Conservation (phyloP, 768 basidiomycete genomes). For the Termitomyces sp. region DNA sequence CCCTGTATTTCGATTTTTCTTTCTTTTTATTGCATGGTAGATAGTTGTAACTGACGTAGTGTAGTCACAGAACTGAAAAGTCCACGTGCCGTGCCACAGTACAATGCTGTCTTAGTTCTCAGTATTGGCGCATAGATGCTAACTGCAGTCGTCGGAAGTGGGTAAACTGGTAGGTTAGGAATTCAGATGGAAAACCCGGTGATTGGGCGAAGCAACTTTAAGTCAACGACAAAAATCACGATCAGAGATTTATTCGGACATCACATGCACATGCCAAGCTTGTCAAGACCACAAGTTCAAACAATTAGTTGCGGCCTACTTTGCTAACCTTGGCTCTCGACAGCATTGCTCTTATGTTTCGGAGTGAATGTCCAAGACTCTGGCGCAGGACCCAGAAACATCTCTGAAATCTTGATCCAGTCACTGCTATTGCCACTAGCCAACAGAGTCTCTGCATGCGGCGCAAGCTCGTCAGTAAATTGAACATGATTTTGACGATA, state of each 20-base stretch:
- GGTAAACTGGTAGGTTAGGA: not conserved
- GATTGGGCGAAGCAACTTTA: not conserved
- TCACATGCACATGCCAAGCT: not conserved
- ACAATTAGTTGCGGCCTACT: too few relatives aligned
- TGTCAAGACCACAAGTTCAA: too few relatives aligned
- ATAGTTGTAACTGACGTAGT: not conserved
- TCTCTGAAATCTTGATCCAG: conserved; percentile 92
- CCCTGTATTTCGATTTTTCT: not conserved
- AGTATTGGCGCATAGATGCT: not conserved
- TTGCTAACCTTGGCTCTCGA: conserved; percentile 46
- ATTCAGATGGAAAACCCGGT: not conserved
- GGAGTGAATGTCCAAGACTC: conserved; percentile 83
- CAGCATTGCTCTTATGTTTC: conserved; percentile 92
- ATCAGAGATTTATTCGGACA: not conserved
- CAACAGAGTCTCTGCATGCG: conserved; percentile 69
- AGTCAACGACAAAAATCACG: not conserved
- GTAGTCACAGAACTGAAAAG: not conserved
- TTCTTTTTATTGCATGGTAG: not conserved
- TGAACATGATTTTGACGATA: not conserved
- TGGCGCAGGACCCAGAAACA: conserved; percentile 88
- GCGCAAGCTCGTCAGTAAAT: not conserved
- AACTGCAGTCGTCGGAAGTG: not conserved
- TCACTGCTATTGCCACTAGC: conserved; percentile 75
- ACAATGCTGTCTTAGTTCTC: not conserved
- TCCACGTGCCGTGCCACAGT: not conserved